Conservation (phyloP, 1,284 basidiomycete genomes). For the Cryptococcus depauperatus region DNA sequence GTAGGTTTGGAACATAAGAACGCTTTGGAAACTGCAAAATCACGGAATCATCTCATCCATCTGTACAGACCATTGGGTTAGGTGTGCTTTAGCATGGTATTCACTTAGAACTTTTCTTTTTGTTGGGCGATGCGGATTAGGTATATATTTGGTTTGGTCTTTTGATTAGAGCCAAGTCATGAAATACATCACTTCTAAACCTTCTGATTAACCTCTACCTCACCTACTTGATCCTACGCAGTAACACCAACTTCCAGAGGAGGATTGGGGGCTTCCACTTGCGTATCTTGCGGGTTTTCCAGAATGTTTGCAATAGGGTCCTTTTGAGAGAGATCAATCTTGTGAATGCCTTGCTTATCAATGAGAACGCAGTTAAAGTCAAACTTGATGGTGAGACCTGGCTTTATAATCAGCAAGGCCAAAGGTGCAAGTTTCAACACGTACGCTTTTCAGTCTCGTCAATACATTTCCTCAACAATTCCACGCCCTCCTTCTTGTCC, state of each 20-base stretch:
- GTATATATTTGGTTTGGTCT: too few species aligned
- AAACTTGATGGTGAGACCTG: constrained; percentile 64
- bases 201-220: too few species aligned
- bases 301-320: constrained; percentile 35
- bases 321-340: constrained; percentile 51
- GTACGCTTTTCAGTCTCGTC: constrained; percentile 74
- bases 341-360: constrained; percentile 77
- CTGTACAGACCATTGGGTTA: not conserved
- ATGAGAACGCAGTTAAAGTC: constrained; percentile 84
- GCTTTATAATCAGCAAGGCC: not conserved
- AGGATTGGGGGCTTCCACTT: constrained; percentile 21
- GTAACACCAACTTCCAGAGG: constrained; percentile 19
- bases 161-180: not conserved
- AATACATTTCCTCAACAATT: constrained; percentile 74
- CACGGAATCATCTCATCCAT: not conserved
- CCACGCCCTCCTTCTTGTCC: constrained; percentile 67
- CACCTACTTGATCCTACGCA: not conserved
- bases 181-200: not conserved
- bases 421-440: constrained; percentile 11
- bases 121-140: not conserved
- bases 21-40: too few species aligned
- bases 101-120: not conserved
- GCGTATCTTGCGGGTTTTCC: constrained; percentile 15
- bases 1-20: constrained; percentile 20
- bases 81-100: not conserved